Percentiles rank a stretch among this genome's conserved stretches.
Evolutionary conservation across 2,329 filamentous ascomycete genomes (phyloP).

Genomic region (Pyrenophora teres): DNA sequence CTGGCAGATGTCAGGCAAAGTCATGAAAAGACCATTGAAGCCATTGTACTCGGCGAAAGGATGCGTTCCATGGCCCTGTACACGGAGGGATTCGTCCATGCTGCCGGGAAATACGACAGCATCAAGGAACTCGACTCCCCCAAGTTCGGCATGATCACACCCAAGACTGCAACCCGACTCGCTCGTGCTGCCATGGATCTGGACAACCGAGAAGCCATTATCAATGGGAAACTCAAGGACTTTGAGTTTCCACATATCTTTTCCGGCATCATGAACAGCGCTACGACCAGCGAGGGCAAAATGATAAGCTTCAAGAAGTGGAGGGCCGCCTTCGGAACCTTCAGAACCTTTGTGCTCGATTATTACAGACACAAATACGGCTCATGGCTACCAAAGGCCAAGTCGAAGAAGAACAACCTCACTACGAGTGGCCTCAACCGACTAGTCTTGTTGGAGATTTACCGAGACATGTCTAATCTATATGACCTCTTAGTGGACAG

Average conservation of each 20-base stretch:
- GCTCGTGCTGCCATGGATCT: conserved; percentile 83
- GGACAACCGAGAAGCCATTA: conserved; percentile 69
- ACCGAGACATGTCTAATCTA: conserved; percentile 81
- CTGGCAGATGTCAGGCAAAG: conserved; percentile 81
- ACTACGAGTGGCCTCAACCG: conserved; percentile 86
- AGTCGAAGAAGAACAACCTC: conserved; percentile 88
- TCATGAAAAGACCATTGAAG: conserved; percentile 86
- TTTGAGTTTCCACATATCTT: conserved; percentile 94
- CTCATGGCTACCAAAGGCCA: conserved; percentile 89
- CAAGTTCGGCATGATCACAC: conserved; percentile 71
- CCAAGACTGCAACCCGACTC: conserved; percentile 75
- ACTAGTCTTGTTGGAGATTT: conserved; percentile 78
- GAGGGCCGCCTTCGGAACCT: conserved; percentile 74
- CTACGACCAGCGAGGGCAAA: conserved; percentile 75
- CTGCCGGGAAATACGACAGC: conserved; percentile 79
- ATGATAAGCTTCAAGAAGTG: conserved; percentile 82
- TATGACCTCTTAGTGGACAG: conserved; percentile 91
- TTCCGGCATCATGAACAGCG: conserved; percentile 83
- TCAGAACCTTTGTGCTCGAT: conserved; percentile 72
- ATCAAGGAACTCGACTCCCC: conserved; percentile 71
- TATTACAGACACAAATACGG: conserved; percentile 72
- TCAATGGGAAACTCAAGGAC: conserved; percentile 75
- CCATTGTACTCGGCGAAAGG: conserved; percentile 83
- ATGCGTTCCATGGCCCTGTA: conserved; percentile 84
- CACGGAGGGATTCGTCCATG: conserved; percentile 89